Evolutionary conservation across 345 rosid species (phyloP), one percentile per base, ranked within the genome.

Genomic region (Eucalyptus regnans): DNA sequence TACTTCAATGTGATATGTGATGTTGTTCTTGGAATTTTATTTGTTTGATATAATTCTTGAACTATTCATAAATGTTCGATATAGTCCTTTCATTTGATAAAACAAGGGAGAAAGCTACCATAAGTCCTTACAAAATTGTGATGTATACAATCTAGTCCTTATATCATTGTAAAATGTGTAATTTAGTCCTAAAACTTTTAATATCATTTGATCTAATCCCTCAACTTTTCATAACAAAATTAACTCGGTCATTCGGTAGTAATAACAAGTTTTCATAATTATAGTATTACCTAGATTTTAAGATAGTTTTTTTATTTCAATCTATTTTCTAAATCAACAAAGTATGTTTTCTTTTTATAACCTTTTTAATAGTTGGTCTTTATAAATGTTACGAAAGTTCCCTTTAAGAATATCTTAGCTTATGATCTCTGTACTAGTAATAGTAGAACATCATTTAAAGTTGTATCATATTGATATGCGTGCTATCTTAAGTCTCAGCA

Each of bases 21-120:
- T 37, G 27, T 20, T 15, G 4, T 37, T 76, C 2, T 76, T 18
- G 13, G 8, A 18, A 10, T 37, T 37, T 71, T 9, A 9, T 37
- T 18, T 6, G 0, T 71, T 37, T 18, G 11, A 18, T 37, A 9
- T 18, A 18, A 12, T 20, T 37, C 46, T 5, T 37, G 4, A 18
- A 18, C 14, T 37, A 9, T 76, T 76, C 48, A 37, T 37, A 76
- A 37, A 37, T 20, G 2, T 37, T 2, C 2, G 0, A 76, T 37
- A 3, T 20, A 18, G 7, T 20, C 83, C 0, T 76, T 71, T 76
- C 43, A 76, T 10, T 76, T 18, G 83, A 20, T 37, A 20, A 76
- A 76, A 20, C 14, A 76, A 9, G 5, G 15, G 46, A 76, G 13
- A 76, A 71, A 3, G 48, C 83, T 37, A 76, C 14, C 83, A 10